These are phyloP conservation scores for Lasiosphaeria ovina DNA, from an alignment of 495 filamentous ascomycete species.

Conservation along the genomic window DNA sequence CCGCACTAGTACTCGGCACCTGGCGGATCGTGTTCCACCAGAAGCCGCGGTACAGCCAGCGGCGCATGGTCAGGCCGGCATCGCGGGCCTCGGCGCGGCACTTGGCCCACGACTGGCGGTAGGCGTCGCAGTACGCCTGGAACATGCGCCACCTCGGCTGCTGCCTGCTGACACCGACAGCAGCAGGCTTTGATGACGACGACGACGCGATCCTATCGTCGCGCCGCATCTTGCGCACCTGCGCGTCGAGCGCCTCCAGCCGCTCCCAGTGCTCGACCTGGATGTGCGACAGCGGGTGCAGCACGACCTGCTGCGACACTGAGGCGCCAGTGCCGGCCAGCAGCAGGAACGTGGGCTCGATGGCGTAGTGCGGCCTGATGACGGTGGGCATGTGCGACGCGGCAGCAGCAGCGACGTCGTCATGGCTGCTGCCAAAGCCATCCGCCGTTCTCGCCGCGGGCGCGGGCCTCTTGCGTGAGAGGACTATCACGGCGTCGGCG, in stretches of 20 bases:
- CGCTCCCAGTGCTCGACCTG: slow-evolving; percentile 77
- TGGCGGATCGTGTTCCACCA: slow-evolving; percentile 71
- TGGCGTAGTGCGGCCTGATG: slow-evolving; percentile 79
- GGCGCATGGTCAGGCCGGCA: slow-evolving; percentile 59
- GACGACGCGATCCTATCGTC: background rate
- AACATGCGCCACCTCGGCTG: slow-evolving; percentile 51
- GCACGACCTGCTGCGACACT: slow-evolving; percentile 71
- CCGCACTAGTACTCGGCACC: slow-evolving; percentile 85
- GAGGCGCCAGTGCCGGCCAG: slow-evolving; percentile 75
- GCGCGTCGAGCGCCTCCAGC: slow-evolving; percentile 69
- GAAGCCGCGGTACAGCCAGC: slow-evolving; percentile 78
- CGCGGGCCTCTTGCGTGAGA: slow-evolving; percentile 40
- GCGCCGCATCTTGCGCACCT: slow-evolving; percentile 48
- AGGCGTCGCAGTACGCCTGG: slow-evolving; percentile 68
- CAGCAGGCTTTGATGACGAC: slow-evolving; percentile 22
- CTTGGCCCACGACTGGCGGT: slow-evolving; percentile 70
- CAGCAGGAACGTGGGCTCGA: slow-evolving; percentile 80
- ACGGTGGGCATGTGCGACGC: slow-evolving; percentile 39
- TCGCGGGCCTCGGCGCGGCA: slow-evolving; percentile 61
- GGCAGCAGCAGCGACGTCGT: too few species aligned
- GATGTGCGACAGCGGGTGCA: slow-evolving; percentile 72
- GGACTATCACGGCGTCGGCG: slow-evolving; percentile 40
- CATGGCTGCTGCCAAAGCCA: background rate
- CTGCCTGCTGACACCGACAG: too few species aligned
- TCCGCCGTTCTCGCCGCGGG: slow-evolving; percentile 13